phyloP scores from a whole-genome alignment of 345 rosid genomes.

The Aquilaria yunnanensis region DNA sequence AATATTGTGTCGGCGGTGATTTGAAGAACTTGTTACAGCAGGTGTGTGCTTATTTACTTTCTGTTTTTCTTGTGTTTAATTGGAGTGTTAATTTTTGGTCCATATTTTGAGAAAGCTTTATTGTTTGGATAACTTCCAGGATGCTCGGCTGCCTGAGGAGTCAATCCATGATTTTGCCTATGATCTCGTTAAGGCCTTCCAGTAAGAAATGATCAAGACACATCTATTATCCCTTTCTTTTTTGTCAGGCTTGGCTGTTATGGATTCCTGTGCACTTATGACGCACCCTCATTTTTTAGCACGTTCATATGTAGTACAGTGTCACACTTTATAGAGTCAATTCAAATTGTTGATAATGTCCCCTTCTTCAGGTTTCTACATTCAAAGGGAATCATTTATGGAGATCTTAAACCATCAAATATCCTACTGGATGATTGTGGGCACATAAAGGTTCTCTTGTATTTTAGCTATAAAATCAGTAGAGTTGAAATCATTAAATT shows the following conservation, averaged over 20 bases:
- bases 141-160: constrained; percentile 82
- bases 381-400: constrained; percentile 84
- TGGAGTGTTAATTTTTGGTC: background rate
- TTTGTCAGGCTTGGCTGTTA: constrained; percentile 5
- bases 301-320: no score
- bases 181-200: constrained; percentile 76
- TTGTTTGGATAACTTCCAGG: constrained; percentile 42
- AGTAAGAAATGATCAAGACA: constrained; percentile 43
- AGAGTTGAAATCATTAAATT: constrained; percentile 14
- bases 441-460: constrained; percentile 55
- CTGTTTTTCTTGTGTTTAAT: constrained; percentile 2
- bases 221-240: constrained; percentile 5
- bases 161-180: constrained; percentile 73
- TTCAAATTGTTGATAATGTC: constrained; percentile 8
- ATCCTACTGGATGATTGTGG: constrained; percentile 93
- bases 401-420: constrained; percentile 97
- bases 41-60: constrained; percentile 33
- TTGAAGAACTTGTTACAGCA: constrained; percentile 75
- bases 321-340: no score
- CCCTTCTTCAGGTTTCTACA: constrained; percentile 56
- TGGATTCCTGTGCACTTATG: background rate
- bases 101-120: constrained; percentile 7
- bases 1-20: constrained; percentile 96
- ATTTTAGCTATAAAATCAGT: constrained; percentile 5
- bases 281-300: constrained; percentile 6